Conservation (phyloP, 768 basidiomycete species). For the Lentinus tigrinus region DNA sequence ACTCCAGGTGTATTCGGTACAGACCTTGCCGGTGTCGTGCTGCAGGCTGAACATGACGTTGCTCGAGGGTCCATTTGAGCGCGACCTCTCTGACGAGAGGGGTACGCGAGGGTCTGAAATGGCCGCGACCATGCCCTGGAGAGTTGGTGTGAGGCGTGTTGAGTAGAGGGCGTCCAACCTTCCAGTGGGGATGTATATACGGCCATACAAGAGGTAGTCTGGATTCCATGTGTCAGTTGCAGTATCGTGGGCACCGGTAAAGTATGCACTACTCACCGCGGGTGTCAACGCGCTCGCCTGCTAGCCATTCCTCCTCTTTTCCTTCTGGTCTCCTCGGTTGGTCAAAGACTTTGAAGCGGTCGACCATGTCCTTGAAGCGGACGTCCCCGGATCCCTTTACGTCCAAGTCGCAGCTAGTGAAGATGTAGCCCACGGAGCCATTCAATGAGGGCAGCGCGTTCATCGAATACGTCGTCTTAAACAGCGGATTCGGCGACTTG, state of each 20-base stretch:
- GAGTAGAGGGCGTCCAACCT: constrained; percentile 89
- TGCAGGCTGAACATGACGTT: constrained; percentile 84
- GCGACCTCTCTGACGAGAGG: constrained; percentile 39
- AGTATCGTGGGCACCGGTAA: constrained; percentile 8
- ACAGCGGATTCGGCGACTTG: constrained; percentile 85
- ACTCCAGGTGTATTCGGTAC: constrained; percentile 92
- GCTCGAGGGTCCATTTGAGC: constrained; percentile 44
- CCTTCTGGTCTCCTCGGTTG: constrained; percentile 78
- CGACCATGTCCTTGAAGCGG: constrained; percentile 85
- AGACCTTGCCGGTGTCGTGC: constrained; percentile 91
- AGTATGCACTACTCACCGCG: constrained; percentile 54
- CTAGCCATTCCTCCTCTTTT: constrained; percentile 79
- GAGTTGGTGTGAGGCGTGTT: constrained; percentile 70
- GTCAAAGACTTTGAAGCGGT: constrained; percentile 82
- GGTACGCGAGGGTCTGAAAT: constrained; percentile 77
- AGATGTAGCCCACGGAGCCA: constrained; percentile 91
- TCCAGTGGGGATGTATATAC: constrained; percentile 85
- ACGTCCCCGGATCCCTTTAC: constrained; percentile 69
- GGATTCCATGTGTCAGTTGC: constrained; percentile 22
- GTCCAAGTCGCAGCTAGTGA: constrained; percentile 82
- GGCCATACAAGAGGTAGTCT: constrained; percentile 95
- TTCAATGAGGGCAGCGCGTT: constrained; percentile 91
- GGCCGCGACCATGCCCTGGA: constrained; percentile 82
- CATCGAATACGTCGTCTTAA: constrained; percentile 90
- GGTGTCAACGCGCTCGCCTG: constrained; percentile 73